phyloP scores from a whole-genome alignment of 495 filamentous ascomycete species.

The Trichocladium uniseriatum region DNA sequence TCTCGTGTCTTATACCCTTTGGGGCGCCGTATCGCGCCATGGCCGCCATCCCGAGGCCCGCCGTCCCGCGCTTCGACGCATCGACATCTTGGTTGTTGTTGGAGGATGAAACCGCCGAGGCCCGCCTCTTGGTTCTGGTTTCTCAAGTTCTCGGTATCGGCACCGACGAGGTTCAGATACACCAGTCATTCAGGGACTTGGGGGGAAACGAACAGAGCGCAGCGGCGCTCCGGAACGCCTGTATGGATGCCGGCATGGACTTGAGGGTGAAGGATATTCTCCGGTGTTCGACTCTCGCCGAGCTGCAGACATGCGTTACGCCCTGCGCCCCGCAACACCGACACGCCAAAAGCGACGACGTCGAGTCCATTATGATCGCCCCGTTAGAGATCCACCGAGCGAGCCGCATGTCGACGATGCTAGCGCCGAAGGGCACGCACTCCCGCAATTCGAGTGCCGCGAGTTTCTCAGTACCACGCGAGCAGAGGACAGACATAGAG shows the following conservation, averaged over 20 bases:
- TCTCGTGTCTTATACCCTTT: neutral
- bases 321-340: slow-evolving; percentile 18
- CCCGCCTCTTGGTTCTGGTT: slow-evolving; percentile 23
- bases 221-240: slow-evolving; percentile 24
- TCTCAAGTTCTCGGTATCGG: slow-evolving; percentile 27
- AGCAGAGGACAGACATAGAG: slow-evolving; percentile 23
- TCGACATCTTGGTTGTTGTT: slow-evolving; percentile 23
- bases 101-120: slow-evolving; percentile 25
- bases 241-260: slow-evolving; percentile 29
- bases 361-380: slow-evolving; percentile 16
- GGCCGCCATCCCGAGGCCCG: slow-evolving; percentile 11
- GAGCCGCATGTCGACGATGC: slow-evolving; percentile 12
- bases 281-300: slow-evolving; percentile 33
- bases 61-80: slow-evolving; percentile 16
- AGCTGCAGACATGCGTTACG: slow-evolving; percentile 28
- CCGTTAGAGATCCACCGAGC: slow-evolving; percentile 16
- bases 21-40: slow-evolving; percentile 10
- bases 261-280: slow-evolving; percentile 33
- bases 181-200: slow-evolving; percentile 34
- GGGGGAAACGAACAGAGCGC: slow-evolving; percentile 32
- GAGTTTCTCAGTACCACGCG: slow-evolving; percentile 11
- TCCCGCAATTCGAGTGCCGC: slow-evolving; percentile 17
- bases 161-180: slow-evolving; percentile 14
- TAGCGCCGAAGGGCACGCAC: slow-evolving; percentile 3
- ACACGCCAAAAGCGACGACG: slow-evolving; percentile 1